Evolutionary conservation across 352 stramenopile species (phyloP).

Genomic region (Paralagenidium karlingii): DNA sequence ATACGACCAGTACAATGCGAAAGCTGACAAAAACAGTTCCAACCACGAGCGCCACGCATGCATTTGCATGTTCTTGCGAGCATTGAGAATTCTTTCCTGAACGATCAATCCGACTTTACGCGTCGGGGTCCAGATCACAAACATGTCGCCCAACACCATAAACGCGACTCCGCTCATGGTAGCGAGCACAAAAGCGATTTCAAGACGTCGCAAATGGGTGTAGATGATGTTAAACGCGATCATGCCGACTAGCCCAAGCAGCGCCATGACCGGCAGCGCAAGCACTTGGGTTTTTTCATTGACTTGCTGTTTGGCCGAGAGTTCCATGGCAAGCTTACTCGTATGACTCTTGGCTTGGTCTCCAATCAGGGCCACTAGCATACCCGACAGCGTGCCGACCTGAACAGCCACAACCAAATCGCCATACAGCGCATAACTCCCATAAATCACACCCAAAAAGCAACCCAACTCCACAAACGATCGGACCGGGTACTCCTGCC

Average conservation of each 20-base stretch:
- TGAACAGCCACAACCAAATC: conserved; percentile 72
- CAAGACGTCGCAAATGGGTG: conserved; percentile 65
- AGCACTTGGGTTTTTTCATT: conserved; percentile 58
- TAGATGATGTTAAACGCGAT: conserved; percentile 85
- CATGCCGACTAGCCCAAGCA: conserved; percentile 58
- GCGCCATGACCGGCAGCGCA: conserved; percentile 64
- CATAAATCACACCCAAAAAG: conserved; percentile 82
- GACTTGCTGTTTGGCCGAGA: conserved; percentile 24
- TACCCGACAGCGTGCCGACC: conserved; percentile 67
- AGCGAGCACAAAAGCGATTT: conserved; percentile 68
- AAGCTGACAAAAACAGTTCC: conserved; percentile 40
- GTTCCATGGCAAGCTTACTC: conserved; percentile 20
- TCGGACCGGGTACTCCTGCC: conserved; percentile 55
- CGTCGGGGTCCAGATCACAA: conserved; percentile 76
- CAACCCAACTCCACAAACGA: conserved; percentile 78
- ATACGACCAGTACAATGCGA: conserved; percentile 52
- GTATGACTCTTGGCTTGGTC: conserved; percentile 57
- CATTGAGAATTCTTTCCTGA: conserved; percentile 62
- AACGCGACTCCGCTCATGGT: conserved; percentile 69
- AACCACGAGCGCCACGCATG: conserved; percentile 38
- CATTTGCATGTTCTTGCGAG: conserved; percentile 37
- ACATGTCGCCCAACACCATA: conserved; percentile 65
- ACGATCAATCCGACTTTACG: conserved; percentile 64
- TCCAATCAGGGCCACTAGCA: conserved; percentile 64
- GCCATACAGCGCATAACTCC: conserved; percentile 73